Evolutionary conservation across 2,329 filamentous ascomycete genomes (phyloP).

Genomic region (Trichoderma sp.): DNA sequence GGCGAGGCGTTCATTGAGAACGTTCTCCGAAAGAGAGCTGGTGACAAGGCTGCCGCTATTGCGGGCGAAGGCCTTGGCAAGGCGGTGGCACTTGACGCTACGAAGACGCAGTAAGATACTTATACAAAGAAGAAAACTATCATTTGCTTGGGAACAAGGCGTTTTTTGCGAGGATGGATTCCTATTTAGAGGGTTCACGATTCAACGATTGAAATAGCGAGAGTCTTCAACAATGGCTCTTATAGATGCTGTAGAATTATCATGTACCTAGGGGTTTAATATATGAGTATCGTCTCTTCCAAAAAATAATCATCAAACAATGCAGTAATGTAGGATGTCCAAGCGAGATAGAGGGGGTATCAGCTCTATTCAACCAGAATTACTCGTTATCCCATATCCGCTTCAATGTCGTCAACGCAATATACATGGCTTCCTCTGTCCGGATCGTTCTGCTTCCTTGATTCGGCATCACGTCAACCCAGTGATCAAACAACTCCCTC

Average conservation of each 20-base stretch:
- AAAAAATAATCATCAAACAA: background rate
- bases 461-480: conserved; percentile 76
- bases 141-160: background rate
- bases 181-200: conserved; percentile 19
- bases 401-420: conserved; percentile 68
- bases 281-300: background rate
- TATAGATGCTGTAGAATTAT: conserved; percentile 2
- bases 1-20: conserved; percentile 99
- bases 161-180: conserved; percentile 14
- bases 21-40: conserved; percentile 78
- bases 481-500: conserved; percentile 74
- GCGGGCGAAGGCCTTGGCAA: conserved; percentile 37
- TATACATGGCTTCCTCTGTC: conserved; percentile 79
- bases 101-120: background rate
- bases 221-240: conserved; percentile 30
- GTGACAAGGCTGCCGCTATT: conserved; percentile 37
- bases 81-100: conserved; percentile 39
- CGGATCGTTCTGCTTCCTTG: conserved; percentile 80
- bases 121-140: background rate
- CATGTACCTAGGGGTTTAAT: background rate
- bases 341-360: conserved; percentile 10
- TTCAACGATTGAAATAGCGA: conserved; percentile 30
- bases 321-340: background rate
- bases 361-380: background rate
- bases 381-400: conserved; percentile 47